phyloP scores from a whole-genome alignment of 345 rosid species.

The Psidium guajava region DNA sequence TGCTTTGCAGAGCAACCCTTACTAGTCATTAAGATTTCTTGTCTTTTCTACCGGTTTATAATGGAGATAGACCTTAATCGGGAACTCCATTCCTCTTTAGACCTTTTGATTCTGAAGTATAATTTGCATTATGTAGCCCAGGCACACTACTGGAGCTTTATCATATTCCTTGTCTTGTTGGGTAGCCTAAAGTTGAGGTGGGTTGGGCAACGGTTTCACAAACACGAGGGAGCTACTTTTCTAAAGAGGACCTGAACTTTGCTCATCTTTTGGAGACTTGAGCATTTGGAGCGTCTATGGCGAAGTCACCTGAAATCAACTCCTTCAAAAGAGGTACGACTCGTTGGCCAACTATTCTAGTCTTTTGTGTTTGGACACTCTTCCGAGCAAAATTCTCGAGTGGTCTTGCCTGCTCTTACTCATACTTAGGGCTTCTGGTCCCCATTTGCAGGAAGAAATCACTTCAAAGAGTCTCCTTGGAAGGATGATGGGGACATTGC shows the following conservation, averaged over 20 bases:
- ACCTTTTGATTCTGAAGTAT: background rate
- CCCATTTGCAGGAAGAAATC: constrained; percentile 52
- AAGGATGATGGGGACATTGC: constrained; percentile 73
- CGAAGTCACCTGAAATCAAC: background rate
- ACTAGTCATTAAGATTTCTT: background rate
- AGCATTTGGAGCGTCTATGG: background rate
- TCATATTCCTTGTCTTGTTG: background rate
- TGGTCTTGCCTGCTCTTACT: constrained; percentile 4
- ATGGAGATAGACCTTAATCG: background rate
- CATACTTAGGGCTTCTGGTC: constrained; percentile 27
- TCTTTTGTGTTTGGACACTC: constrained; percentile 4
- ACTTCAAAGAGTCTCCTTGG: constrained; percentile 35
- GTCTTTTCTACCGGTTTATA: background rate
- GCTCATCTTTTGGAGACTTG: background rate
- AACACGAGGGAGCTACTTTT: background rate
- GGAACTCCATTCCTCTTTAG: background rate
- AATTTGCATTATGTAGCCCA: background rate
- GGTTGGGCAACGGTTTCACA: background rate
- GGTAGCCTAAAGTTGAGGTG: background rate
- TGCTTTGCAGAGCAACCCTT: background rate
- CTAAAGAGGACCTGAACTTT: background rate
- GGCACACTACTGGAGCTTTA: background rate
- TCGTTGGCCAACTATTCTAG: constrained; percentile 5
- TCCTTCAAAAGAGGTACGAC: background rate
- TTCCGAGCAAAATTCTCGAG: constrained; percentile 1